Evolutionary conservation across 805 yeast species (phyloP).

Genomic region (Millerozyma acaciae): DNA sequence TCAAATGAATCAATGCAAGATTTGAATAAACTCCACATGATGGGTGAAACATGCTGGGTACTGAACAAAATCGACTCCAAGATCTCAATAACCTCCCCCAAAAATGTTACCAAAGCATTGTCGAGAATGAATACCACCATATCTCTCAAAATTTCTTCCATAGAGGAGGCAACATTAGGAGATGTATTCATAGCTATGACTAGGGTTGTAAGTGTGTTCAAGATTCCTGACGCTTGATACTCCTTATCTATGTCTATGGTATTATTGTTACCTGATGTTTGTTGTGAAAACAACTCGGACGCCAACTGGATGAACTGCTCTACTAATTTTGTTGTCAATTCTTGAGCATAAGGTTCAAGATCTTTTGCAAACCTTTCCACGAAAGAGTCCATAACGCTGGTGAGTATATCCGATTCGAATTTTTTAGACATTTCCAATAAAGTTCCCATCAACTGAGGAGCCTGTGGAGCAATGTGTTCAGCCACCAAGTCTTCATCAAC

Average conservation of each 20-base stretch:
- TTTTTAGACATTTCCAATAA: constrained; percentile 43
- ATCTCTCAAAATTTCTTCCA: constrained; percentile 32
- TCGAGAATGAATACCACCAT: constrained; percentile 34
- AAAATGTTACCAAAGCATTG: constrained; percentile 37
- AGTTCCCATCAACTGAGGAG: constrained; percentile 43
- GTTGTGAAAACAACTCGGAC: constrained; percentile 44
- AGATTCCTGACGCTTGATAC: constrained; percentile 41
- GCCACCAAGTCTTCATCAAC: constrained; percentile 45
- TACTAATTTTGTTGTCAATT: constrained; percentile 49
- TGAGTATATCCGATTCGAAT: constrained; percentile 40
- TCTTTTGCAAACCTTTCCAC: constrained; percentile 41
- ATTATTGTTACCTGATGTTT: constrained; percentile 12
- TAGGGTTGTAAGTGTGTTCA: constrained; percentile 40
- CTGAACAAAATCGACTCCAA: constrained; percentile 55
- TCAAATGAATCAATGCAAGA: constrained; percentile 51
- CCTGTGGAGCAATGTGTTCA: constrained; percentile 38
- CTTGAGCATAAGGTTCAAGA: constrained; percentile 39
- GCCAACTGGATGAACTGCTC: constrained; percentile 74
- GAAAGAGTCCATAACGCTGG: constrained; percentile 43
- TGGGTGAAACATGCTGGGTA: constrained; percentile 47
- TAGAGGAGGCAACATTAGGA: constrained; percentile 31
- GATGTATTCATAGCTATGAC: constrained; percentile 41
- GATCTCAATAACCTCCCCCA: constrained; percentile 38
- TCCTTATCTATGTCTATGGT: constrained; percentile 33
- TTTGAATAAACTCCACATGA: constrained; percentile 50